phyloP scores from a whole-genome alignment of 805 yeast species.

The Limtongozyma cylindracea region DNA sequence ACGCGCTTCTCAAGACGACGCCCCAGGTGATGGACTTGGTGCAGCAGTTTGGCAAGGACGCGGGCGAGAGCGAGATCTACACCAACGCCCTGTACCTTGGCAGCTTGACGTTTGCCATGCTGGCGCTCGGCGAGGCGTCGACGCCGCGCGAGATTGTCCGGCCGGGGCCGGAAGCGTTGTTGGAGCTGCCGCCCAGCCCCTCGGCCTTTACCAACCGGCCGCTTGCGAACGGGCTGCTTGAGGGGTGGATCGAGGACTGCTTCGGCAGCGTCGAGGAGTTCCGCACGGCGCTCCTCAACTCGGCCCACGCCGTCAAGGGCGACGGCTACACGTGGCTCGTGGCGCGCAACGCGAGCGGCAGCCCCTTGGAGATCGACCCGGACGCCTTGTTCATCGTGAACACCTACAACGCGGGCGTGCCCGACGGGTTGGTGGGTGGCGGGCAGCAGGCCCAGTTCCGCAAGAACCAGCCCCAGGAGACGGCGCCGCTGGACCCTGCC shows the following conservation, averaged over 20 bases:
- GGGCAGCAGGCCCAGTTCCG: constrained; percentile 21
- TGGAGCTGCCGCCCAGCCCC: constrained; percentile 17
- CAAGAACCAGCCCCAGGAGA: constrained; percentile 9
- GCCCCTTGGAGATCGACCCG: constrained; percentile 3
- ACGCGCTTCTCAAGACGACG: constrained; percentile 6
- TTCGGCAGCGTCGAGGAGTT: constrained; percentile 67
- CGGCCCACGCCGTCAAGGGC: constrained; percentile 55
- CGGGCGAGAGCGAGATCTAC: constrained; percentile 15
- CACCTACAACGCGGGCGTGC: constrained; percentile 80
- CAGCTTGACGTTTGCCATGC: constrained; percentile 21
- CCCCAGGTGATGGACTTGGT: constrained; percentile 10
- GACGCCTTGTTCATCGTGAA: constrained; percentile 42
- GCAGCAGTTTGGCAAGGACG: constrained; percentile 18
- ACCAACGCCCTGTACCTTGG: constrained; percentile 19
- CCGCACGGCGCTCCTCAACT: constrained; percentile 37
- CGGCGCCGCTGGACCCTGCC: constrained; percentile 7
- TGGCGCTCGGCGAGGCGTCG: constrained; percentile 10
- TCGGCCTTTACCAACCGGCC: constrained; percentile 8
- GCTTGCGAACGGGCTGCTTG: constrained; percentile 11
- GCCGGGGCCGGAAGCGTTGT: constrained; percentile 8
- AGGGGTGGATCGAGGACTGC: constrained; percentile 23
- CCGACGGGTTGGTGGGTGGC: constrained; percentile 31
- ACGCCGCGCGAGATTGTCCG: constrained; percentile 3
- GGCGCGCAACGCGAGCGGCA: constrained; percentile 17
- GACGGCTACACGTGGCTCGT: constrained; percentile 85